Evolutionary conservation across 2,329 filamentous ascomycete genomes (phyloP), one percentile per base, ranked within the genome.

Genomic region (Fonsecaea nubica): DNA sequence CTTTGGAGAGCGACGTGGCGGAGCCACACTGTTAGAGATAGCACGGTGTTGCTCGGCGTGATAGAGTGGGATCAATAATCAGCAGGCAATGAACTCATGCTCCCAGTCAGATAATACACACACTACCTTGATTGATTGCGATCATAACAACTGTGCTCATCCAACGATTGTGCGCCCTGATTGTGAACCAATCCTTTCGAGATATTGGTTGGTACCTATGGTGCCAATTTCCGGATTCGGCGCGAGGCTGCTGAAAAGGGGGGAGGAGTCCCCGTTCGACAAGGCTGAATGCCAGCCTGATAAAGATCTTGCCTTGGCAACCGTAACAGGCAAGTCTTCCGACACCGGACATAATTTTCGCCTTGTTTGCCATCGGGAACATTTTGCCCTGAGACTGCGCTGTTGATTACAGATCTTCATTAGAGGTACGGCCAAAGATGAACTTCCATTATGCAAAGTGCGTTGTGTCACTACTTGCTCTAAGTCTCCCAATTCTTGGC

Each of bases 201-300:
- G n/a, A 35, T 25, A 18, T 50, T 52, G 12, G 12, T 52, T 52
- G 6, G 18, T 52, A 25, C 10, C 48, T 52, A 5, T 3, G 36
- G 9, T 40, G 36, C 9, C 36, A 6, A 18, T 42, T 42, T 42
- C 5, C 8, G 3, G 15, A 35, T 13, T 25, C 18, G n/a, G 2
- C 13, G 32, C 15, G 48, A 63, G 61, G 61, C 61, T 63, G 54
- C 12, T 8, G 12, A 63, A 63, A 61, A 63, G 50, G 64, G 64
- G 58, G 8, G 61, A 63, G 45, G 59, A 59, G 55, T 50, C 4
- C 6, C 13, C 12, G 25, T 3, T 6, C 18, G 38, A 58, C 52
- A 35, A 63, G 60, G 64, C 64, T 66, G 64, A 60, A 30, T 15
- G 35, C 18, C 38, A 64, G 62, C 53, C 57, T 64, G 45, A 25